Base-by-base conservation (phyloP, 106 monocot species). In the Dendrobium nobile region DNA sequence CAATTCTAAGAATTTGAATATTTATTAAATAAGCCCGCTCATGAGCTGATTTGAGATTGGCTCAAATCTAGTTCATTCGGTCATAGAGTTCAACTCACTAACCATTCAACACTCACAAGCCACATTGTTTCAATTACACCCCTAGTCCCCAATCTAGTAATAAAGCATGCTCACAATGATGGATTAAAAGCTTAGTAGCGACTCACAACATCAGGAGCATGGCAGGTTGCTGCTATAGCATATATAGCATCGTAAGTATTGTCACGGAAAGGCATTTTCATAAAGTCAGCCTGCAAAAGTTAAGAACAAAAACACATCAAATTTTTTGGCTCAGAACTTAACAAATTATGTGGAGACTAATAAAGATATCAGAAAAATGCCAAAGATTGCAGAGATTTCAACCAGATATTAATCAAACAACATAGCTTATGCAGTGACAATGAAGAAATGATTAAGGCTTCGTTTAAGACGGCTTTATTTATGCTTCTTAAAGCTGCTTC, bases 191-290 rank as follows among this genome's bases (percentile, higher is more conserved):
- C 8, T 70, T 70, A 3, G 11, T 65, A 41, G 19, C 2, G 76
- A 54, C 79, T 19, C 88, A 98, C 97, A 75, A 85, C 89, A 89
- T 99, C 95, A 73, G 95, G 98, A 22, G 98, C 92, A 91, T 99
- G 95, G 51, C 98, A 99, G 28, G 98, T 99, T 79, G 98, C 98
- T 87, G 95, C 98, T 54, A 99, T 95, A 42, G 98, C 95, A 86
- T 99, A 99, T 72, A 99, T 80, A 33, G 91, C 98, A 91, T 99
- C 95, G 78, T 88, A 99, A 4, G 87, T 87, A 67, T 86, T 86
- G 43, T 93, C 98, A 54, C 72, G 24, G 41, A 99, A 91, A 42
- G 98, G 95, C 88, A 99, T 95, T 40, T 95, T 92, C 98, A 99
- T 99, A 86, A 99, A 99, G 78, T 99, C 98, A 47, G 92, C 95